Evolutionary conservation across 2,329 filamentous ascomycete genomes (phyloP).

Genomic region (Verticillium nonalfalfae): DNA sequence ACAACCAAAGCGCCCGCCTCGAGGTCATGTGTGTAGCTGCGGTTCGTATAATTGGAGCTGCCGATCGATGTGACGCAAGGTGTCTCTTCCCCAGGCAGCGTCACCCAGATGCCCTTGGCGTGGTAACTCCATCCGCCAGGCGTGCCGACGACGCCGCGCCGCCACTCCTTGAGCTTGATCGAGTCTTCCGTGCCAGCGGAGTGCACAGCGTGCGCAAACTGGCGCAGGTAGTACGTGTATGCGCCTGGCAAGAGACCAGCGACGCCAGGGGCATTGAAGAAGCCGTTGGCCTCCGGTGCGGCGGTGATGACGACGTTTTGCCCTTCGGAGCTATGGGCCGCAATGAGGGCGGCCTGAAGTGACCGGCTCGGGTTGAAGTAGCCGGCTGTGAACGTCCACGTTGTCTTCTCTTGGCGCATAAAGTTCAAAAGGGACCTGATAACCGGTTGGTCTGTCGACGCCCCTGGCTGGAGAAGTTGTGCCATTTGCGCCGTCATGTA

Average conservation of each 20-base stretch:
- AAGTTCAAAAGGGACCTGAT: slow-evolving; percentile 67
- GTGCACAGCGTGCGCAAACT: slow-evolving; percentile 62
- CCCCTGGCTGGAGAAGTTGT: slow-evolving; percentile 70
- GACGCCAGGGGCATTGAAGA: slow-evolving; percentile 81
- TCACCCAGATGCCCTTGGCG: slow-evolving; percentile 92
- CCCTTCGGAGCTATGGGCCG: slow-evolving; percentile 50
- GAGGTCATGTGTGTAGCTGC: slow-evolving; percentile 86
- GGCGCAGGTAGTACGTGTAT: slow-evolving; percentile 80
- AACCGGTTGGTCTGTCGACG: slow-evolving; percentile 83
- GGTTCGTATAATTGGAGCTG: slow-evolving; percentile 91
- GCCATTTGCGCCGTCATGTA: slow-evolving; percentile 88
- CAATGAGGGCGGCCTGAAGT: slow-evolving; percentile 70
- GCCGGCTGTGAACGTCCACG: slow-evolving; percentile 94
- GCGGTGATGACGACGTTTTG: slow-evolving; percentile 82
- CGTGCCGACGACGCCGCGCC: slow-evolving; percentile 70
- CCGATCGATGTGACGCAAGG: slow-evolving; percentile 81
- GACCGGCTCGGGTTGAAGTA: slow-evolving; percentile 96
- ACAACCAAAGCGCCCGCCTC: slow-evolving; percentile 85
- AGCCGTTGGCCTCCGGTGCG: slow-evolving; percentile 89
- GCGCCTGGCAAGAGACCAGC: slow-evolving; percentile 87
- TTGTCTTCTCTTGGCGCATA: slow-evolving; percentile 39
- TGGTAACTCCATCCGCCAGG: slow-evolving; percentile 95
- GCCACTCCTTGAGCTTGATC: slow-evolving; percentile 83
- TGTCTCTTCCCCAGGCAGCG: slow-evolving; percentile 56
- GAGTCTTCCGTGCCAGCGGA: slow-evolving; percentile 39